phyloP scores from a whole-genome alignment of 331 rosid genomes.

The Stylosanthes scabra region DNA sequence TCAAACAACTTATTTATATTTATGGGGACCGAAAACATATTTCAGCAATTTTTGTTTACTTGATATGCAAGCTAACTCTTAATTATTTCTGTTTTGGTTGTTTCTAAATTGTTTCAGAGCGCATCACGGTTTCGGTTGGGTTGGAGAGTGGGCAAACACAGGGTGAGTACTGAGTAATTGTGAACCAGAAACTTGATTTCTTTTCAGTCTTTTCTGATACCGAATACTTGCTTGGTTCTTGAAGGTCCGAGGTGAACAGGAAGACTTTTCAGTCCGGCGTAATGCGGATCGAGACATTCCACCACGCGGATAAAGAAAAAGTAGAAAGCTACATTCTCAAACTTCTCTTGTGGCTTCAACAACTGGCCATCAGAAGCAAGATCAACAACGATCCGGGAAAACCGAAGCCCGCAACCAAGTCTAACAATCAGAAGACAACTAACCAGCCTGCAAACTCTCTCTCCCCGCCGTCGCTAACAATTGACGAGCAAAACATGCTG shows the following conservation, averaged over 20 bases:
- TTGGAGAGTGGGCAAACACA: constrained; percentile 90
- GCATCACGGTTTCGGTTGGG: constrained; percentile 97
- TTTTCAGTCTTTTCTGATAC: constrained; percentile 11
- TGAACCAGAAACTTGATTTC: constrained; percentile 4
- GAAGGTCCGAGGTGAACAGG: constrained; percentile 63
- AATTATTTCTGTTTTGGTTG: constrained; percentile 41
- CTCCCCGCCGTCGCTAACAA: constrained; percentile 38
- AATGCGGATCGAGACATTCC: constrained; percentile 72
- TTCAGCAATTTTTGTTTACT: constrained; percentile 21
- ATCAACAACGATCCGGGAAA: constrained; percentile 38
- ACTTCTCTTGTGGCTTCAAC: constrained; percentile 79
- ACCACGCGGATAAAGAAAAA: constrained; percentile 76
- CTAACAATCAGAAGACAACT: constrained; percentile 31
- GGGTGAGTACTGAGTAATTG: constrained; percentile 71
- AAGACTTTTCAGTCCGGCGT: constrained; percentile 56
- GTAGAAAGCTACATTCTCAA: constrained; percentile 71
- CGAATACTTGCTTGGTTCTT: constrained; percentile 30
- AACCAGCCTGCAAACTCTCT: constrained; percentile 30
- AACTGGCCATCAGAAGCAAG: constrained; percentile 59
- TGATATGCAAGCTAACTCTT: constrained; percentile 35
- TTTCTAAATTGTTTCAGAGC: constrained; percentile 61
- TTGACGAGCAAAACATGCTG: constrained; percentile 62
- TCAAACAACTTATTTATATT: too few relatives aligned
- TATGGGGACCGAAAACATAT: background rate
- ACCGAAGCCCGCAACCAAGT: constrained; percentile 40